Base-by-base conservation (phyloP, 192 early-diverging fungal genomes). In the Coemansia sp. region DNA sequence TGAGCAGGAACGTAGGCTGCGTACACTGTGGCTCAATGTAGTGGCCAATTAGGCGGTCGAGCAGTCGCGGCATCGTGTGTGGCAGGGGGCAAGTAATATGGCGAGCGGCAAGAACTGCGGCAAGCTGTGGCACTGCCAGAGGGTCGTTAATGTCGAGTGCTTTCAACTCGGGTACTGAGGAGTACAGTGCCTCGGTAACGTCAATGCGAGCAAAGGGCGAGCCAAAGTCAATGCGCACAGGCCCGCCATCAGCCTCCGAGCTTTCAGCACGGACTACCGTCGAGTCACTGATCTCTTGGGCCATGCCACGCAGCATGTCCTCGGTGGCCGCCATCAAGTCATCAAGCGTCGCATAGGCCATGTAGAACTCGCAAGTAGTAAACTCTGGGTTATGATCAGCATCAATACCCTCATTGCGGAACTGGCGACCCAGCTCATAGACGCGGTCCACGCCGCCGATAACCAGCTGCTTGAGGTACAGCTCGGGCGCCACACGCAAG, bases 341-440 rank as follows among this genome's bases (percentile, higher is more conserved):
- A 1, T 91, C 88, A 2, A 94, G 72, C 37, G 88, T 85, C 16
- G 88, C 82, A 61, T 91, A 94, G 0, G 93, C 90, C 75, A 90
- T 83, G 72, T 95, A 95, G 65, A 93, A 90, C 68, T 95, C 94
- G 62, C 91, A 92, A 5, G 93, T 94, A 26, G 93, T 93, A 63
- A 95, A 95, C 71, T 94, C 94, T 21, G 94, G 94, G 64, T 92
- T 94, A 68, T 95, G 94, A 56, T 90, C 87, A 18, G 87, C 87
- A 73, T 95, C 94, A 36, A 95, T 87, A 16, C 91, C 92, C 80
- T 95, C 94, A 64, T 95, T 95, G 20, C 94, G 85, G 70, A 95
- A 95, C 70, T 93, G 92, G 68, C 92, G 92, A 26, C 94, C 94
- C 64, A 95, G 86, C 75, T 95, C 94, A 70, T 87, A 95, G 12